Conservation (phyloP, 2,329 filamentous ascomycete species). For the Cyphellophora europaea region DNA sequence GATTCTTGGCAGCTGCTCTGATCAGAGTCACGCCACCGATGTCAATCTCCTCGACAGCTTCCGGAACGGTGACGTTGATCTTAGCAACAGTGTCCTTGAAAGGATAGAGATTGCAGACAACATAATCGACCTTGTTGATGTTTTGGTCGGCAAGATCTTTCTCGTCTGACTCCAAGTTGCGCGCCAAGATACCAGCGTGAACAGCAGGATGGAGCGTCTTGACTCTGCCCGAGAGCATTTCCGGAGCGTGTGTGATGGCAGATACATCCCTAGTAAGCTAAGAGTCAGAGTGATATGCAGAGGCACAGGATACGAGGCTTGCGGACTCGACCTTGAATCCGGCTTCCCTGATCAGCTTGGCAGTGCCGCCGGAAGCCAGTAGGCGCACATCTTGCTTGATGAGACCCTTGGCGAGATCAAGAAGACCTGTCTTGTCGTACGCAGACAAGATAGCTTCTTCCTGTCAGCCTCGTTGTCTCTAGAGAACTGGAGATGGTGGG, state of each 20-base stretch:
- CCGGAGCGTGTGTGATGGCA: slow-evolving; percentile 89
- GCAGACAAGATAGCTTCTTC: slow-evolving; percentile 79
- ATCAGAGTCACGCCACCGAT: slow-evolving; percentile 96
- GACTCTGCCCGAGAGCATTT: slow-evolving; percentile 86
- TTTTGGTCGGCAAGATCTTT: slow-evolving; percentile 93
- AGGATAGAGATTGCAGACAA: slow-evolving; percentile 97
- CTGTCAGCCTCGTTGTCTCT: background rate
- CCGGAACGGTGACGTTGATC: slow-evolving; percentile 90
- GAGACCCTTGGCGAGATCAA: slow-evolving; percentile 86
- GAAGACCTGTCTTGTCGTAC: slow-evolving; percentile 94
- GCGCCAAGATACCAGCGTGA: slow-evolving; percentile 75
- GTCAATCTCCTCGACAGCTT: slow-evolving; percentile 98
- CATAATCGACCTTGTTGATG: slow-evolving; percentile 89
- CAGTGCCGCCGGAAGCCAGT: slow-evolving; percentile 87
- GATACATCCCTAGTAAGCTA: slow-evolving; percentile 70
- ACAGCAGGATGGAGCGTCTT: slow-evolving; percentile 97
- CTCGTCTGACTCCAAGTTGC: slow-evolving; percentile 89
- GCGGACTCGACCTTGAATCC: slow-evolving; percentile 88
- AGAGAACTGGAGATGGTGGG: slow-evolving; percentile 1
- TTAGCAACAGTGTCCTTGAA: slow-evolving; percentile 98
- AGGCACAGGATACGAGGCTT: background rate
- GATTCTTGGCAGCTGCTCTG: slow-evolving; percentile 95
- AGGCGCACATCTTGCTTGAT: slow-evolving; percentile 84
- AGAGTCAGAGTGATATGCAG: slow-evolving; percentile 5
- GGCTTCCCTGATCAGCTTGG: slow-evolving; percentile 92